Evolutionary conservation across 768 basidiomycete genomes (phyloP), one percentile per base, ranked within the genome.

Genomic region (Trametes gibbosa): DNA sequence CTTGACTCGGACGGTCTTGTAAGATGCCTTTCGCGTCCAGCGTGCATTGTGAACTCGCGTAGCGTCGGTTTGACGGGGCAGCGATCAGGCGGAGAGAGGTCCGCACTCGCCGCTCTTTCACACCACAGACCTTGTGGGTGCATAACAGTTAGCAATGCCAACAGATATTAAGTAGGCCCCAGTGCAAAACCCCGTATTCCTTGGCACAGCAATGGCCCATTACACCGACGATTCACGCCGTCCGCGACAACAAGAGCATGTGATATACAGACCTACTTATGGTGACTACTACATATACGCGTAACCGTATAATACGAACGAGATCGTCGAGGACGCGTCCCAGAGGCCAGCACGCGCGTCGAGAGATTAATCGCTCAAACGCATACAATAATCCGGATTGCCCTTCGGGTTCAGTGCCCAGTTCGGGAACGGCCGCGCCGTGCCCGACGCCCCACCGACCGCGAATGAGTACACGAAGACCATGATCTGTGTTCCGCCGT

Each of bases 401-500:
- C 68, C 66, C 42, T 29, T 52, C 14, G 68, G 66, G 56, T 69
- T 68, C 53, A 66, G 47, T 9, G 59, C 68, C 67, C 67, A 68
- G 34, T 43, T 59, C 42, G 67, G 67, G 62, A 69, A 66, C 10
- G 49, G 32, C 9, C 19, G 45, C 25, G 58, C 56, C 37, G 41
- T 66, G 34, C 66, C 68, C 12, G 62, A 62, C 32, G 66, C 65
- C 9, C 66, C 68, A 17, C 57, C 59, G 23, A 68, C 62, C 8
- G 68, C 67, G 47, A 71, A 76, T 10, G 66, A 66, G 59, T 61
- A 66, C 57, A 70, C 63, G 58, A 73, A 69, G 17, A 67, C 65
- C 70, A 72, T 73, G 63, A 77, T 74, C 51, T 80, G 77, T 3
- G 80, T 80, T 50, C 82, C 81, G 17, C 81, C 81, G 63, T 82